Evolutionary conservation across 768 basidiomycete genomes (phyloP).

Genomic region (Tulasnella sp.): DNA sequence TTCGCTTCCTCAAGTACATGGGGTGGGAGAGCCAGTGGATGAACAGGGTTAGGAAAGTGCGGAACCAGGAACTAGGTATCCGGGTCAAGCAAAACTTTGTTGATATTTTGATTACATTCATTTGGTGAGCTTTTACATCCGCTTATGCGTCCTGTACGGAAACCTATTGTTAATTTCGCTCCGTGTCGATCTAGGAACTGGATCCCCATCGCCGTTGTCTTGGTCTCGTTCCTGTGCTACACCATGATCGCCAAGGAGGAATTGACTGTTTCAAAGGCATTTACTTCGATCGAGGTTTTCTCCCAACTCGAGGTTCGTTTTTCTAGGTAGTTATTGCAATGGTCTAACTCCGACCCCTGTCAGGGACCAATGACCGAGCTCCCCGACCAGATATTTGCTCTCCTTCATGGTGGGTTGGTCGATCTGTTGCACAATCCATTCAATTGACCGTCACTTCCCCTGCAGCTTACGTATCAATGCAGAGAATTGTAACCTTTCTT

Average conservation of each 20-base stretch:
- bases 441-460: constrained; percentile 12
- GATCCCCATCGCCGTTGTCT: constrained; percentile 58
- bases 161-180: not conserved
- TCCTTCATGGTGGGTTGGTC: constrained; percentile 40
- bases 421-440: not conserved
- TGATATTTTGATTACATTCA: constrained; percentile 32
- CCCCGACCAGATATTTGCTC: constrained; percentile 50
- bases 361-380: constrained; percentile 47
- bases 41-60: constrained; percentile 36
- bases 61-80: constrained; percentile 55
- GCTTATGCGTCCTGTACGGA: not conserved
- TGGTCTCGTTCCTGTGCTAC: constrained; percentile 49
- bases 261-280: constrained; percentile 67
- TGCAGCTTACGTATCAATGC: constrained; percentile 64
- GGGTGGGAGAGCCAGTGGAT: constrained; percentile 65
- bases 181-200: constrained; percentile 41
- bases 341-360: not conserved
- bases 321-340: not conserved
- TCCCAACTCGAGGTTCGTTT: constrained; percentile 41
- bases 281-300: constrained; percentile 69
- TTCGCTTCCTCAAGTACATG: constrained; percentile 62
- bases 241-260: constrained; percentile 51
- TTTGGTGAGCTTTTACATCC: constrained; percentile 37
- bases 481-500: constrained; percentile 63
- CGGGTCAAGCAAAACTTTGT: constrained; percentile 45